phyloP scores from a whole-genome alignment of 805 yeast species.

The Candida krabiensis region DNA sequence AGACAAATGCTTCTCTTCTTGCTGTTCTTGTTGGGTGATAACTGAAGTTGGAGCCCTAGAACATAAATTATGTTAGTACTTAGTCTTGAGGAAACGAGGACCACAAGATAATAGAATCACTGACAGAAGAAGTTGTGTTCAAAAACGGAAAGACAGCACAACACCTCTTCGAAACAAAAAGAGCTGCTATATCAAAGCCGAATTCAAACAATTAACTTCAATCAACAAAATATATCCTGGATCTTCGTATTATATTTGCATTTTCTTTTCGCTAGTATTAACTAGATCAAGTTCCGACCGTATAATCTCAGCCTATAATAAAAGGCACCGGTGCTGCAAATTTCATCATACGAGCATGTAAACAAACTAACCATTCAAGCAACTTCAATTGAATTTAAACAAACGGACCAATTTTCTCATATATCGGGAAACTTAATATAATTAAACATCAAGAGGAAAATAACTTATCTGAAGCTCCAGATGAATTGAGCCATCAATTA shows the following conservation, averaged over 20 bases:
- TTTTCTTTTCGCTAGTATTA: constrained; percentile 44
- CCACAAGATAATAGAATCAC: no score
- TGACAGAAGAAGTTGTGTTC: not conserved
- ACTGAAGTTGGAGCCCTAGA: constrained; percentile 26
- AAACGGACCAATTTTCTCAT: not conserved
- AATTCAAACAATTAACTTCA: no score
- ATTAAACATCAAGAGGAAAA: constrained; percentile 3
- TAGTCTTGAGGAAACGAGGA: not conserved
- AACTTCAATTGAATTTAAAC: no score
- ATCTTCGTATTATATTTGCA: constrained; percentile 23
- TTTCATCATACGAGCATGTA: not conserved
- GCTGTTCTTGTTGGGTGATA: constrained; percentile 11
- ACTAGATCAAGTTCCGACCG: constrained; percentile 46
- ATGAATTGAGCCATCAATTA: no score
- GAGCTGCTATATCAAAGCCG: no score
- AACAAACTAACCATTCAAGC: constrained; percentile 12
- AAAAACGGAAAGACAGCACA: no score
- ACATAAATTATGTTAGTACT: not conserved
- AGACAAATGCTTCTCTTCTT: constrained; percentile 13
- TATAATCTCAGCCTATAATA: constrained; percentile 37
- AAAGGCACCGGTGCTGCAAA: constrained; percentile 30
- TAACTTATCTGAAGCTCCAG: no score
- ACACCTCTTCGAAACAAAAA: no score
- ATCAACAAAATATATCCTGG: no score
- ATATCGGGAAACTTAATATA: constrained; percentile 7